Evolutionary conservation across 192 early-diverging fungal genomes (phyloP), one percentile per base, ranked within the genome.

Genomic region (Phlyctochytrium arcticum): DNA sequence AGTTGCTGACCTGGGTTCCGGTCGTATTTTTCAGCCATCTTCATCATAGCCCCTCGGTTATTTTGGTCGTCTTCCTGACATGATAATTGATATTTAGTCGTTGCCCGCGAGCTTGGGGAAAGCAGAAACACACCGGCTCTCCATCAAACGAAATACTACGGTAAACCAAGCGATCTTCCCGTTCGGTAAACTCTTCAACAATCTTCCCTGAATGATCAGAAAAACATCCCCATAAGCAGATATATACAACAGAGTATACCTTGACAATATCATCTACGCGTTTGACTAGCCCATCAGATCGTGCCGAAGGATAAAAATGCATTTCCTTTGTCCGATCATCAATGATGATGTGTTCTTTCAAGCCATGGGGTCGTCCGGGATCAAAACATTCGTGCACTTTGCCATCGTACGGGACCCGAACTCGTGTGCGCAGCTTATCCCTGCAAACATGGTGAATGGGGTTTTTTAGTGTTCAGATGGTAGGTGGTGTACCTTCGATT

Each of bases 11-110:
- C 65, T 33, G 60, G 60, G 44, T 83, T 72, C 7, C 73, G 54
- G 27, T 69, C 73, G 35, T 79, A 80, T 49, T 85, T 85, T 51
- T 85, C 83, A 24, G 83, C 72, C 83, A 85, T 85, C 36, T 85
- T 85, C 2, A 77, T 33, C 15, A 83, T 69, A 2, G 59, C 49
- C 7, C 69, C 65, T 15, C 67, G 31, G 17, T 36, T 31, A 23
- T 21, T 12, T 34, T 62, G 30, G 17, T 63, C 60, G 36, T 69
- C 63, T 17, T 69, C 51, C 21, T 44, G 53, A 17, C 50, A 21
- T 15, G 31, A n/a, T 44, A 12, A 44, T 12, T 44, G n/a, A n/a
- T n/a, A n/a, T n/a, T n/a, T n/a, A n/a, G n/a, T n/a, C n/a, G n/a
- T n/a, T n/a, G n/a, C n/a, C n/a, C n/a, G n/a, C n/a, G n/a, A n/a